Evolutionary conservation across 2,329 filamentous ascomycete genomes (phyloP), one percentile per base, ranked within the genome.

Genomic region (Leptodontidium sp.): DNA sequence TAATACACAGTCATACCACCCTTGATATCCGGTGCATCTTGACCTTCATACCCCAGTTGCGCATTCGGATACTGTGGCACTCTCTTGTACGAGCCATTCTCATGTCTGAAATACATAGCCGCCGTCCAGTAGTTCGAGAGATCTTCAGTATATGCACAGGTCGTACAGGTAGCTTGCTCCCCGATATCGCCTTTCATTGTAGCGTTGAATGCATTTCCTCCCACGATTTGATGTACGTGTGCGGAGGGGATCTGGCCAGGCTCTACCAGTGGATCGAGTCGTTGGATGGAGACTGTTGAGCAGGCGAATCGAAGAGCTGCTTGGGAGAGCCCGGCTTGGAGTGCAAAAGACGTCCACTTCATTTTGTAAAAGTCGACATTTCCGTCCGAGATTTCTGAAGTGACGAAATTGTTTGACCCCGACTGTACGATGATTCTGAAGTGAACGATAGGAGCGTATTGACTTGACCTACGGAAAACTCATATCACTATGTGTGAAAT

Each of bases 61-160:
- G 75, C 67, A 68, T 53, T 67, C 26, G 14, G 74, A 70, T 77
- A 77, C 21, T 59, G 58, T 50, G 64, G 38, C 35, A 82, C 79
- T 14, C 78, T 74, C 66, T 82, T 81, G 75, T 90, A 88, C 63
- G 81, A 85, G 21, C 88, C 88, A 74, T 89, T 85, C 53, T 75
- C 57, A 84, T 82, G 67, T 53, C 85, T 79, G 67, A 82, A 81
- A 75, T 84, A 88, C 4, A 91, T 80, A 70, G 50, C 82, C 82
- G 89, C 88, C 50, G 76, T 64, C 62, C 62, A 64, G 50, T 64
- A 64, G 24, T 64, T 64, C n/a, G 62, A 21, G 86, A 85, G 78
- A 77, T 91, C 88, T 68, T 85, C 81, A 29, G 83, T 83, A 68
- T 88, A 87, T 40, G 83, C 83, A 77, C 89, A 91, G 4, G 89